Percentiles rank a stretch among this genome's conserved stretches.
Evolutionary conservation across 164 flowering plant species (phyloP).

Genomic region (Litsea cubeba): DNA sequence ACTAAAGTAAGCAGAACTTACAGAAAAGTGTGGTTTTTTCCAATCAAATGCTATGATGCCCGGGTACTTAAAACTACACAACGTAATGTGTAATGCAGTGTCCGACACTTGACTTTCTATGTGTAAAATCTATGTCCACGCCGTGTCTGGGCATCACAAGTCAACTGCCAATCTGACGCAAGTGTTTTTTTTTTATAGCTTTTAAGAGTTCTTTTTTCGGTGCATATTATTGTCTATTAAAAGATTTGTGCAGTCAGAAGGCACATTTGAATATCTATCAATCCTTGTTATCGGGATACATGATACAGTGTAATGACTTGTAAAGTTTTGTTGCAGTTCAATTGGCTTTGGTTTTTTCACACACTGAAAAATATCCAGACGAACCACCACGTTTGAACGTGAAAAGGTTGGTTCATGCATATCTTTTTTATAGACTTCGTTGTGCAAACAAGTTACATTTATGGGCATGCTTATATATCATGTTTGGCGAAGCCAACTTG

Average conservation of each 20-base stretch:
- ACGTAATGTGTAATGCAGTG: no score
- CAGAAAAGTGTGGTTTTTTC: no score
- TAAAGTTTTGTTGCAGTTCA: constrained; percentile 54
- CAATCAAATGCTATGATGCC: no score
- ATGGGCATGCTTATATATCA: not conserved
- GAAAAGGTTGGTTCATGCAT: constrained; percentile 44
- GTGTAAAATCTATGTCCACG: no score
- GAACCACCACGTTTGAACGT: constrained; percentile 81
- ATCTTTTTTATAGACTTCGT: not conserved
- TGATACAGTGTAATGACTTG: constrained; percentile 5
- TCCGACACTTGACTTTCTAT: no score
- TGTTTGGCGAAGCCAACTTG: not conserved
- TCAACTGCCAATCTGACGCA: no score
- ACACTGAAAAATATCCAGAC: constrained; percentile 95
- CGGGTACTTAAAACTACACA: no score
- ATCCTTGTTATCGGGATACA: not conserved
- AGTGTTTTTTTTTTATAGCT: no score
- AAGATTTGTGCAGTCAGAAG: not conserved
- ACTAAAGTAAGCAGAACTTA: no score
- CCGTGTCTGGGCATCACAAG: no score
- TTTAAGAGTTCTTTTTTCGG: no score
- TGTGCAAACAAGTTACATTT: not conserved
- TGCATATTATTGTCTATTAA: no score
- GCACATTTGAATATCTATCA: not conserved
- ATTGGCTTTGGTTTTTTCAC: constrained; percentile 80